Evolutionary conservation across 345 rosid genomes (phyloP).

Genomic region (Erodium maritimum): DNA sequence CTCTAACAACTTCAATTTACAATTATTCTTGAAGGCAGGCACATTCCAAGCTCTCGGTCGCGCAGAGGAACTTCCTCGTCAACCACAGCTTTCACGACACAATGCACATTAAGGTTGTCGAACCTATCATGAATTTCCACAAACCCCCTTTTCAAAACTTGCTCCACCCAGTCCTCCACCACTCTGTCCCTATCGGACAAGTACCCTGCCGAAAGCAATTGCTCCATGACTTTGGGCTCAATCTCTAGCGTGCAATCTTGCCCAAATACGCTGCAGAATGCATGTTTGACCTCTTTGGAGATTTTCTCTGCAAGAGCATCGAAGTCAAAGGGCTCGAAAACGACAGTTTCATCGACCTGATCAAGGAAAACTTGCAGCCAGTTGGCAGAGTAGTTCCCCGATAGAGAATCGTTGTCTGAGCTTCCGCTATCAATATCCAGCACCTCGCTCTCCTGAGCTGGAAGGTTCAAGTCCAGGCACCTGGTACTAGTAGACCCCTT

Average conservation of each 20-base stretch:
- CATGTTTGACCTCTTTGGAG: conserved; percentile 17
- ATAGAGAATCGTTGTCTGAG: conserved; percentile 14
- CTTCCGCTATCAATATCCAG: conserved; percentile 16
- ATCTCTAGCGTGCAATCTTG: conserved; percentile 29
- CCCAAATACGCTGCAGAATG: conserved; percentile 22
- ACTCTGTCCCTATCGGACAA: conserved; percentile 20
- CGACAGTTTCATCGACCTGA: conserved; percentile 18
- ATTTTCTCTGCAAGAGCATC: conserved; percentile 35
- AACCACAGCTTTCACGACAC: conserved; percentile 31
- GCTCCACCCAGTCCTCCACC: conserved; percentile 36
- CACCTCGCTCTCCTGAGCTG: conserved; percentile 39
- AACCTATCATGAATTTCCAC: conserved; percentile 23
- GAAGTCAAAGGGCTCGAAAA: conserved; percentile 52
- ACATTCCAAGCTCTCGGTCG: neutral
- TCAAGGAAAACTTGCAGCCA: conserved; percentile 44
- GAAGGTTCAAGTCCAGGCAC: conserved; percentile 60
- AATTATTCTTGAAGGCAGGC: neutral
- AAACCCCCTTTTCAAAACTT: conserved; percentile 32
- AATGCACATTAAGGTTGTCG: conserved; percentile 20
- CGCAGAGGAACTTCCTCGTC: conserved; percentile 9
- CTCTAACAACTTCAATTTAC: neutral
- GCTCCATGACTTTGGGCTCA: conserved; percentile 43
- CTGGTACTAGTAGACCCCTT: conserved; percentile 15
- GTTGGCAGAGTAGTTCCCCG: conserved; percentile 23
- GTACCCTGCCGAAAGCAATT: conserved; percentile 36